phyloP scores from a whole-genome alignment of 768 basidiomycete genomes.

The Mycena olivaceomarginata region DNA sequence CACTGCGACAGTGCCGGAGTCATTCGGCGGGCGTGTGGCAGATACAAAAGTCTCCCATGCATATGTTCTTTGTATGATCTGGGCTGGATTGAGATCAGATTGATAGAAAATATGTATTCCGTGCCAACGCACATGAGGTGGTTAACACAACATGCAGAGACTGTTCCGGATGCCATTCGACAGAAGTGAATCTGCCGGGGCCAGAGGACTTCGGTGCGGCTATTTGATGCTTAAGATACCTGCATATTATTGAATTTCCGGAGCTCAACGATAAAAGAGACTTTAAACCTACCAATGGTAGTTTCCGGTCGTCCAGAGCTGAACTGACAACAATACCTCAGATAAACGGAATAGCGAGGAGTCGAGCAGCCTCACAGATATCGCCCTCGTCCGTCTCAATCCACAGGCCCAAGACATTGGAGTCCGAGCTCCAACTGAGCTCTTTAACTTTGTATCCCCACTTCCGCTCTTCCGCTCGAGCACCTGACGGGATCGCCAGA shows the following conservation, averaged over 20 bases:
- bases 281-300: slow-evolving; percentile 86
- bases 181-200: slow-evolving; percentile 78
- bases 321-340: slow-evolving; percentile 71
- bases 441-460: slow-evolving; percentile 88
- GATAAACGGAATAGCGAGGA: slow-evolving; percentile 10
- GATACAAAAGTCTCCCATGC: slow-evolving; percentile 89
- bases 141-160: slow-evolving; percentile 79
- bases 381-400: slow-evolving; percentile 82
- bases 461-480: slow-evolving; percentile 56
- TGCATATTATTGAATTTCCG: slow-evolving; percentile 49
- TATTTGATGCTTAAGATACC: slow-evolving; percentile 97
- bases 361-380: slow-evolving; percentile 71
- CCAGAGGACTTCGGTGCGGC: slow-evolving; percentile 61
- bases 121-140: slow-evolving; percentile 72
- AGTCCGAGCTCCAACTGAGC: slow-evolving; percentile 92
- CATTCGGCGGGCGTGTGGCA: slow-evolving; percentile 73
- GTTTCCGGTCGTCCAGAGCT: slow-evolving; percentile 96
- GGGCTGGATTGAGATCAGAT: slow-evolving; percentile 57
- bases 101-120: neutral
- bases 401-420: slow-evolving; percentile 91
- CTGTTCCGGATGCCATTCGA: slow-evolving; percentile 93
- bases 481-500: slow-evolving; percentile 58
- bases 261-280: neutral
- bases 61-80: slow-evolving; percentile 77
- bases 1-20: slow-evolving; percentile 92